phyloP scores from a whole-genome alignment of 805 yeast genomes.

The Cyberlindnera sargentensis region DNA sequence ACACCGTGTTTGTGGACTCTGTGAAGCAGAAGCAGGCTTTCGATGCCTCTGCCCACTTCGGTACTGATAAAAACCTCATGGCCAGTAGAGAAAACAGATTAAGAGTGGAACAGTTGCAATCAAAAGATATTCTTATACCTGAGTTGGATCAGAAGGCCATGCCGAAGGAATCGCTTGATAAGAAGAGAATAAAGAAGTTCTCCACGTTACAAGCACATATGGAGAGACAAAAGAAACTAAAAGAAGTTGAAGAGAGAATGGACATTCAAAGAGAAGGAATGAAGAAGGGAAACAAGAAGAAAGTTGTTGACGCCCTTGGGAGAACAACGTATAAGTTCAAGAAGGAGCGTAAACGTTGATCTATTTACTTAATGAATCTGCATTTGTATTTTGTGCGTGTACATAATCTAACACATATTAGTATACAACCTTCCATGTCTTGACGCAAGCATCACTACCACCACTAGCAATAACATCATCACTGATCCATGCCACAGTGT shows the following conservation, averaged over 20 bases:
- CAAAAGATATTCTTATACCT: slow-evolving; percentile 25
- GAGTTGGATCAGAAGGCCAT: slow-evolving; percentile 22
- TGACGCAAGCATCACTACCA: slow-evolving; percentile 79
- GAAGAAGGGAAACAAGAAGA: slow-evolving; percentile 86
- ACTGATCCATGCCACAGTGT: slow-evolving; percentile 60
- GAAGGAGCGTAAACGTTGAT: slow-evolving; percentile 54
- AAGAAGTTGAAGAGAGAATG: slow-evolving; percentile 63
- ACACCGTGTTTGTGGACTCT: slow-evolving; percentile 78
- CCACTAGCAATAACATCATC: slow-evolving; percentile 50
- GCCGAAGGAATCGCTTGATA: slow-evolving; percentile 34
- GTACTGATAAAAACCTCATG: slow-evolving; percentile 63
- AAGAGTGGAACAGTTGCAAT: slow-evolving; percentile 50
- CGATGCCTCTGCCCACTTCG: slow-evolving; percentile 57
- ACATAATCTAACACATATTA: neutral
- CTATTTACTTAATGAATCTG: neutral
- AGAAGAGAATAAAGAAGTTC: slow-evolving; percentile 54
- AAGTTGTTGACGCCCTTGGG: slow-evolving; percentile 61
- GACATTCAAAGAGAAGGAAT: slow-evolving; percentile 77
- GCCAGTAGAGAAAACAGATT: slow-evolving; percentile 66
- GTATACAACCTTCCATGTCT: slow-evolving; percentile 49
- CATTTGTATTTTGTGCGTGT: neutral
- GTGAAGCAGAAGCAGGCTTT: slow-evolving; percentile 49
- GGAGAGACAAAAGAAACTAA: slow-evolving; percentile 63
- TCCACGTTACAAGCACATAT: slow-evolving; percentile 55
- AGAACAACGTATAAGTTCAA: slow-evolving; percentile 77